Evolutionary conservation across 202 grass and related monocot genomes (phyloP).

Genomic region (Elaeis oleifera): DNA sequence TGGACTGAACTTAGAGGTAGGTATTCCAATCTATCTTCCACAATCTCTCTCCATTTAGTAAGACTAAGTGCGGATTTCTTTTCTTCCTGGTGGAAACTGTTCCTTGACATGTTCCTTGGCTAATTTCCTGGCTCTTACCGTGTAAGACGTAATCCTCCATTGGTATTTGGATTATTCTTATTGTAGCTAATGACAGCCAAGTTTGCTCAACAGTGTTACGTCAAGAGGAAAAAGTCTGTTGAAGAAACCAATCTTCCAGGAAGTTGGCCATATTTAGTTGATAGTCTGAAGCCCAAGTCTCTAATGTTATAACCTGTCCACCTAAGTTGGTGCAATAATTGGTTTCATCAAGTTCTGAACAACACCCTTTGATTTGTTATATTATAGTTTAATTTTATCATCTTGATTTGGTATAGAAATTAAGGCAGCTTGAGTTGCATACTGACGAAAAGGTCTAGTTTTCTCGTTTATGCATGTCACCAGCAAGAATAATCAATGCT

Average conservation of each 20-base stretch:
- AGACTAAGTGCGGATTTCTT: too few species aligned
- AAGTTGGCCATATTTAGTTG: background rate
- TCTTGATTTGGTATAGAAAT: too few species aligned
- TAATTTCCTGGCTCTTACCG: too few species aligned
- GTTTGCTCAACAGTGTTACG: constrained; percentile 4
- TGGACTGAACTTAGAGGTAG: too few species aligned
- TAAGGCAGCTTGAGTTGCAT: too few species aligned
- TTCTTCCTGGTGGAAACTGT: too few species aligned
- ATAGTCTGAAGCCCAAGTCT: background rate
- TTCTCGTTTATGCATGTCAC: too few species aligned
- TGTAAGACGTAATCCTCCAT: background rate
- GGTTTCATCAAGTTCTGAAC: background rate
- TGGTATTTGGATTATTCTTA: constrained; percentile 2
- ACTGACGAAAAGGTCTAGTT: too few species aligned
- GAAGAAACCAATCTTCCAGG: constrained; percentile 1
- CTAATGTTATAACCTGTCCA: background rate
- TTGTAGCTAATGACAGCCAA: constrained; percentile 6
- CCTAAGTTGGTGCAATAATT: background rate
- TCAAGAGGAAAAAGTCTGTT: background rate
- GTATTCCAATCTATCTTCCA: too few species aligned
- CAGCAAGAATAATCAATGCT: too few species aligned
- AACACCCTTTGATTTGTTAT: background rate
- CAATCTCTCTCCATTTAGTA: too few species aligned
- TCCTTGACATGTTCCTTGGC: too few species aligned
- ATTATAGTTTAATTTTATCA: background rate